Percentiles rank a stretch among this genome's conserved stretches.
phyloP scores from a whole-genome alignment of 495 filamentous ascomycete genomes.

The Podospora pseudoanserina region DNA sequence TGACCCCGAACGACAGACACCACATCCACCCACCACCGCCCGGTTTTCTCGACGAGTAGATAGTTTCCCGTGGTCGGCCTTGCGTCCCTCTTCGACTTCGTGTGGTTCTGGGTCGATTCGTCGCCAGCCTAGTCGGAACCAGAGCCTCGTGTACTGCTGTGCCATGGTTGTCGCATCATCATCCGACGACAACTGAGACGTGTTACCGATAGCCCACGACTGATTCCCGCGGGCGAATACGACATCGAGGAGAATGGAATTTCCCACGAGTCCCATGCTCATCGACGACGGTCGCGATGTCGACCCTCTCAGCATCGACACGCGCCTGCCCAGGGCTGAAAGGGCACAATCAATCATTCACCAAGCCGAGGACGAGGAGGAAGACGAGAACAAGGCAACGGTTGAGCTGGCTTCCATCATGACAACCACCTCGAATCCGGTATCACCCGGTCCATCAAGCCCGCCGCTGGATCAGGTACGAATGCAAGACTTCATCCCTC shows the following conservation, averaged over 20 bases:
- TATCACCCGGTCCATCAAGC: slow-evolving; percentile 52
- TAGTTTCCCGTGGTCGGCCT: background rate
- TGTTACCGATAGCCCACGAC: background rate
- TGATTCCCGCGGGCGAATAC: background rate
- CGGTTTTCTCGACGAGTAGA: background rate
- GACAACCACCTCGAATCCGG: slow-evolving; percentile 49
- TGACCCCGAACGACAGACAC: background rate
- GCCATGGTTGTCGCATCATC: slow-evolving; percentile 30
- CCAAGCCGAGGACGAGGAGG: slow-evolving; percentile 25
- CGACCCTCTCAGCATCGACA: slow-evolving; percentile 31
- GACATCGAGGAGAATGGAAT: slow-evolving; percentile 1
- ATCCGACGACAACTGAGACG: slow-evolving; percentile 18
- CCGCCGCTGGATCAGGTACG: slow-evolving; percentile 47
- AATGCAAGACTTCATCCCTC: slow-evolving; percentile 48
- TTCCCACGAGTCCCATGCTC: slow-evolving; percentile 15
- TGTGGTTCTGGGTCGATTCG: background rate
- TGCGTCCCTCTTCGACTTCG: background rate
- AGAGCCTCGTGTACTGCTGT: slow-evolving; percentile 3
- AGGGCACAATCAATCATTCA: slow-evolving; percentile 27
- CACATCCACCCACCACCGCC: background rate
- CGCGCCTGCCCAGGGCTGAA: slow-evolving; percentile 26
- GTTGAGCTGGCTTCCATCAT: slow-evolving; percentile 49
- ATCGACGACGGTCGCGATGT: slow-evolving; percentile 27
- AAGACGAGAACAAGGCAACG: slow-evolving; percentile 42
- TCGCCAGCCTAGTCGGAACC: background rate